phyloP scores from a whole-genome alignment of 2,329 filamentous ascomycete genomes.

The Trichoderma aggressivum region DNA sequence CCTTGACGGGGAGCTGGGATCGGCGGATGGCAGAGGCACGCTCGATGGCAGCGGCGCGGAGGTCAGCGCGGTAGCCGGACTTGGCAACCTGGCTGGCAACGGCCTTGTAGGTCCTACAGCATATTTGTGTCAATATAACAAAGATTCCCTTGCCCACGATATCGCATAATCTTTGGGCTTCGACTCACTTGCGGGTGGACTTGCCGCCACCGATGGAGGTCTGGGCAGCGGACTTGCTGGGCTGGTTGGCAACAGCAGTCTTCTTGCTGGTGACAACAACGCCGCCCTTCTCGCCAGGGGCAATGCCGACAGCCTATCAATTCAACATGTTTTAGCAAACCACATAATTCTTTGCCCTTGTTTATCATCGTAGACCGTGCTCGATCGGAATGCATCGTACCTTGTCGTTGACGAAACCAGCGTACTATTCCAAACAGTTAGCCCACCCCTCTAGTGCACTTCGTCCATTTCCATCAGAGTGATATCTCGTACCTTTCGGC shows the following conservation, averaged over 20 bases:
- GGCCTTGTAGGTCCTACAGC: conserved; percentile 75
- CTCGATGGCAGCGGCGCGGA: conserved; percentile 74
- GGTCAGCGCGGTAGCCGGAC: conserved; percentile 78
- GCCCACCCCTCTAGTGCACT: conserved; percentile 18
- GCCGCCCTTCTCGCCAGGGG: conserved; percentile 71
- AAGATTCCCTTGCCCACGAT: background rate
- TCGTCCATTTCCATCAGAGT: background rate
- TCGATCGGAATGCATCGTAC: conserved; percentile 45
- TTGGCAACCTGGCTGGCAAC: conserved; percentile 81
- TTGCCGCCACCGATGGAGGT: conserved; percentile 69
- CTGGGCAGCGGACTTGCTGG: conserved; percentile 62
- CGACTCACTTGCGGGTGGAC: conserved; percentile 64
- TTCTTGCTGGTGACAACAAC: conserved; percentile 85
- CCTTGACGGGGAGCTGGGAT: conserved; percentile 76
- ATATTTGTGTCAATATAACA: conserved; percentile 18
- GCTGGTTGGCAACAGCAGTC: conserved; percentile 66
- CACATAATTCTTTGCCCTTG: background rate
- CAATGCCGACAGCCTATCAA: conserved; percentile 74
- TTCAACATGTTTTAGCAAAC: background rate
- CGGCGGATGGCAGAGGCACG: conserved; percentile 82
- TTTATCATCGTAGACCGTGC: background rate
- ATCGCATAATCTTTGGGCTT: background rate
- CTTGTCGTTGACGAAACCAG: conserved; percentile 92
- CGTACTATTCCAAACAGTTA: conserved; percentile 60
- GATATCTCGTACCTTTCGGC: conserved; percentile 67